Evolutionary conservation across 306 rosid species (phyloP), one percentile per base, ranked within the genome.

Genomic region (Psophocarpus tetragonolobus): DNA sequence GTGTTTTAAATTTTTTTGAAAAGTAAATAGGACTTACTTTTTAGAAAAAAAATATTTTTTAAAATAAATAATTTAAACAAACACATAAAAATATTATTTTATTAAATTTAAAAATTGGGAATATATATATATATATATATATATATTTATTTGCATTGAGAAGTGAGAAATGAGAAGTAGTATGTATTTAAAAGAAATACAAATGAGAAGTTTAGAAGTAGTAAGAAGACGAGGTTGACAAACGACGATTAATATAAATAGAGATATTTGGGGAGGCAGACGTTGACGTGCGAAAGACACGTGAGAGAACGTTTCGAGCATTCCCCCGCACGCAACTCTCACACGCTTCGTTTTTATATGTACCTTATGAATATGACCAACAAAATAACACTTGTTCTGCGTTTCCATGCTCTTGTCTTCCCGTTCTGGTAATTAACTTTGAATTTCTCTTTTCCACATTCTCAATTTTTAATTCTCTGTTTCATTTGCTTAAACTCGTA

Each of bases 261-360:
- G 11, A 85, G 98, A 91, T 90, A 94, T 90, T 94, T 86, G 85
- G 68, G 2, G 70, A 69, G 84, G 89, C 92, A 64, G 88, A 87
- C 81, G 90, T 68, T 15, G 96, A 93, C 90, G 73, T 82, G 95
- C 73, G 87, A 45, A 48, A 70, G 61, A 63, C 93, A 26, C 87
- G 88, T 85, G 95, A 53, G 77, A 56, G 66, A 89, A 63, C 93
- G 97, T 81, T 90, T 73, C 39, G 54, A 61, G 75, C 96, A 42
- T 77, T 78, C 68, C 67, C 82, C 82, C 9, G 17, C 98, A 94
- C 97, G 97, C 98, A 86, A 87, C 81, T n/a, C 67, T 88, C 93
- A 82, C 97, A 84, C 89, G 86, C 87, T 73, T 67, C 80, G 14
- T 54, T 20, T 29, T 61, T 63, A 72, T 63, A 57, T 69, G 63